These are phyloP conservation scores for Cladophialophora chaetospira DNA, from an alignment of 2,329 filamentous ascomycete genomes.

Conservation along the genomic window DNA sequence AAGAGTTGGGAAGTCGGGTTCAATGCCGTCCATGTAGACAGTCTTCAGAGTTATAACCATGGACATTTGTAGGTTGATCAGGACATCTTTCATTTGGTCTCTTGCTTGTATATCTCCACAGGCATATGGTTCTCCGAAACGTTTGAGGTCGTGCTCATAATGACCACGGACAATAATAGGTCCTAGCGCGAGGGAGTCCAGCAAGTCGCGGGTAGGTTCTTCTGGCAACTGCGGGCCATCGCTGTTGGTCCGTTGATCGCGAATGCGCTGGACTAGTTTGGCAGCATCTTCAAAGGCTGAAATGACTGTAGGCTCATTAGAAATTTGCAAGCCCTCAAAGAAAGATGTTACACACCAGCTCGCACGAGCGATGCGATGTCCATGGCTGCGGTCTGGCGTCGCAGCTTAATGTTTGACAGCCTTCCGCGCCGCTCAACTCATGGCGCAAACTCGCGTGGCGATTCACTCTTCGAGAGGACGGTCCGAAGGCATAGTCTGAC, in stretches of 20 bases:
- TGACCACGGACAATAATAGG: slow-evolving; percentile 40
- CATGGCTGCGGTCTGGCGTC: slow-evolving; percentile 17
- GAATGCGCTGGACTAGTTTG: slow-evolving; percentile 37
- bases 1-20: slow-evolving; percentile 38
- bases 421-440: slow-evolving; percentile 15
- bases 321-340: not conserved
- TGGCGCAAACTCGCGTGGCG: not conserved
- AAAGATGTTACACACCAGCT: slow-evolving; percentile 17
- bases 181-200: slow-evolving; percentile 41
- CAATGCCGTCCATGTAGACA: slow-evolving; percentile 37
- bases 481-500: not conserved
- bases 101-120: slow-evolving; percentile 42
- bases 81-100: slow-evolving; percentile 44
- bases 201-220: slow-evolving; percentile 35
- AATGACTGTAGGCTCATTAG: slow-evolving; percentile 32
- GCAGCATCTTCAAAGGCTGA: slow-evolving; percentile 39
- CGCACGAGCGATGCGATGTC: slow-evolving; percentile 29
- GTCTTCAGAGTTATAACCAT: slow-evolving; percentile 40
- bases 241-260: slow-evolving; percentile 20
- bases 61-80: slow-evolving; percentile 41
- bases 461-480: not conserved
- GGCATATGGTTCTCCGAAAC: slow-evolving; percentile 41
- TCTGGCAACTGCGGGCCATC: slow-evolving; percentile 18
- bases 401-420: not conserved
- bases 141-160: slow-evolving; percentile 39